Evolutionary conservation across 73 alveolate genomes (phyloP).

Genomic region (Tetrahymena elliotti): DNA sequence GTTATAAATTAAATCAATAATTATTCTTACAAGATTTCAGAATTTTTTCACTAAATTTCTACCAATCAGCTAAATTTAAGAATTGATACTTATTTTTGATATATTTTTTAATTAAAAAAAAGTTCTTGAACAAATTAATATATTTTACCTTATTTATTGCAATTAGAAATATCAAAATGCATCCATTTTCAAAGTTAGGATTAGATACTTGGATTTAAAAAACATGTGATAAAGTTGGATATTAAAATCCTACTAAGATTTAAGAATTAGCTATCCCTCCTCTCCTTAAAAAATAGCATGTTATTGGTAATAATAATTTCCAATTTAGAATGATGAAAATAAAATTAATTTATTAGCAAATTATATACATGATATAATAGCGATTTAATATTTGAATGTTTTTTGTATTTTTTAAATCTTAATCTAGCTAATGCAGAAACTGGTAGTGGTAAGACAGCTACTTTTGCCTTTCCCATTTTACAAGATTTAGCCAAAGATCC

Average conservation of each 20-base stretch:
- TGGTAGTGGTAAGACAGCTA: conserved; percentile 98
- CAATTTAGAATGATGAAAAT: too few relatives aligned
- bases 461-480: conserved; percentile 89
- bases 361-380: too few relatives aligned
- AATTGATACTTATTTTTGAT: not conserved
- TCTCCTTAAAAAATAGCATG: not conserved
- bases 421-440: conserved; percentile 67
- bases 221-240: conserved; percentile 27
- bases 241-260: conserved; percentile 29
- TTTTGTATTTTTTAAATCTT: too few relatives aligned
- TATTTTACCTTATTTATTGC: not conserved
- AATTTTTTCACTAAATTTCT: not conserved
- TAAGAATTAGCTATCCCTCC: conserved; percentile 21
- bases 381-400: too few relatives aligned
- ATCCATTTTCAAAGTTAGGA: conserved; percentile 22
- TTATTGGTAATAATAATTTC: conserved; percentile 11
- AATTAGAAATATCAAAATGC: not conserved
- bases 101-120: too few relatives aligned
- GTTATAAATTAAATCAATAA: not conserved
- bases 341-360: too few relatives aligned
- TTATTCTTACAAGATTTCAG: not conserved
- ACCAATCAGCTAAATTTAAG: not conserved
- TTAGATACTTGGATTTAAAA: conserved; percentile 23
- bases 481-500: conserved; percentile 86
- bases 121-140: not conserved